Evolutionary conservation across 2,329 filamentous ascomycete species (phyloP).

Genomic region (Epichloe glyceriae): DNA sequence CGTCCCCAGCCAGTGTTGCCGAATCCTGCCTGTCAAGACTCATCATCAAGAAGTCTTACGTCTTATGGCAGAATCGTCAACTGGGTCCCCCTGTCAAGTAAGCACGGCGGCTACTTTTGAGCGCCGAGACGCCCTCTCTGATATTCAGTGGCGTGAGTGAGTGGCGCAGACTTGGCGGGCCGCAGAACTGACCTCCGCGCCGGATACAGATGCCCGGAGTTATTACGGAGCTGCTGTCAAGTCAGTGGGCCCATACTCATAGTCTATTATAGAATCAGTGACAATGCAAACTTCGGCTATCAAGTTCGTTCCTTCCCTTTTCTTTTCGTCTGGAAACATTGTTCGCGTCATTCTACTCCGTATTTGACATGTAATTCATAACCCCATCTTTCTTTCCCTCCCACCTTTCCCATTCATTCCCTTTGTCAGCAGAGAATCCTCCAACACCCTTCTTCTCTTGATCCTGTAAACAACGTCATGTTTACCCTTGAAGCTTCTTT

Average conservation of each 20-base stretch:
- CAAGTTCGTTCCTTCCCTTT: not conserved
- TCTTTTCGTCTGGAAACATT: not conserved
- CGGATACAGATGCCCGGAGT: too few species aligned
- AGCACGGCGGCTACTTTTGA: not conserved
- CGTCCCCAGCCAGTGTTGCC: conserved; percentile 4
- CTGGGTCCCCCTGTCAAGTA: not conserved
- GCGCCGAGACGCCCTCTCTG: not conserved
- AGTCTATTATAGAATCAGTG: too few species aligned
- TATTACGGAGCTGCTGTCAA: too few species aligned
- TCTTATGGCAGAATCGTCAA: not conserved
- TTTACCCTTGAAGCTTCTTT: not conserved
- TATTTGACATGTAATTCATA: not conserved
- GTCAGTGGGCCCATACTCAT: not conserved
- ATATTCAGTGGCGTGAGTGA: too few species aligned
- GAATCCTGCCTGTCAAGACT: not conserved
- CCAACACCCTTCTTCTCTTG: not conserved
- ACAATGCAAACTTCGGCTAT: not conserved
- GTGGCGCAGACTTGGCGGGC: not conserved
- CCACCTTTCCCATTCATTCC: not conserved
- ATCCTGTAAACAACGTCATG: not conserved
- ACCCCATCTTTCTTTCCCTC: not conserved
- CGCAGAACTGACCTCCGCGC: not conserved
- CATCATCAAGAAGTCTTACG: too few species aligned
- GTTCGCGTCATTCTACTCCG: not conserved
- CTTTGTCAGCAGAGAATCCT: not conserved